Base-by-base conservation (phyloP, 2,329 filamentous ascomycete species). In the Sporothrix inflata region DNA sequence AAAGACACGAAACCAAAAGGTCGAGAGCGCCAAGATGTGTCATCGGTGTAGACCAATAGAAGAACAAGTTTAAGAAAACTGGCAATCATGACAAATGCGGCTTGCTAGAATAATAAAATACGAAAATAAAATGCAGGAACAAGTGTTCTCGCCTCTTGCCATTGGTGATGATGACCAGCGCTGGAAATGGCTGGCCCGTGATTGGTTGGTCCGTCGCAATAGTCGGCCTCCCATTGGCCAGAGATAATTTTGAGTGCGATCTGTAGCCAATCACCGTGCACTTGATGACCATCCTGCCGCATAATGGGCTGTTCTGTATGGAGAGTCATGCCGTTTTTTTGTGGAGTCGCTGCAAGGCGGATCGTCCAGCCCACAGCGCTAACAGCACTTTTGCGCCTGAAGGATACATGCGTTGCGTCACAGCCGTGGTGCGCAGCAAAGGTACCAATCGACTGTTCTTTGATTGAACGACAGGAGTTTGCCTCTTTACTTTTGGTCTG, bases 241-340 rank as follows among this genome's bases (percentile, higher is more conserved):
- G 42, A 71, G 73, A 72, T 72, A 53, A 51, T 65, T 9, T 0
- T 1, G 4, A 0, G 45, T 0, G 4, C 40, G 30, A 72, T 72
- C 72, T 71, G 9, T 14, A 55, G 45, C 74, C 74, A 74, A 74
- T 74, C 14, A 70, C 0, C 8, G 3, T 1, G 0, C 1, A 12
- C 14, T 4, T 72, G 71, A 74, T 74, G 72, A 74, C 74, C 72
- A 70, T 30, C 12, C 16, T 38, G 8, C 45, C 42, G 3, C 42
- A 49, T 51, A 45, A 69, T 72, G 70, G 70, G 24, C 73, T 73
- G 72, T 70, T 69, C 16, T 24, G 40, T 42, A 30, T 57, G 55
- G 67, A 42, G 68, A 69, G 66, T 73, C 71, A 66, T 71, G 9
- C 68, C 9, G n/a, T 65, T 57, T 69, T 70, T 40, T 21, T 45